Percentiles rank a stretch among this genome's conserved stretches.
Evolutionary conservation across 768 basidiomycete genomes (phyloP).

Genomic region (Amanita muscaria): DNA sequence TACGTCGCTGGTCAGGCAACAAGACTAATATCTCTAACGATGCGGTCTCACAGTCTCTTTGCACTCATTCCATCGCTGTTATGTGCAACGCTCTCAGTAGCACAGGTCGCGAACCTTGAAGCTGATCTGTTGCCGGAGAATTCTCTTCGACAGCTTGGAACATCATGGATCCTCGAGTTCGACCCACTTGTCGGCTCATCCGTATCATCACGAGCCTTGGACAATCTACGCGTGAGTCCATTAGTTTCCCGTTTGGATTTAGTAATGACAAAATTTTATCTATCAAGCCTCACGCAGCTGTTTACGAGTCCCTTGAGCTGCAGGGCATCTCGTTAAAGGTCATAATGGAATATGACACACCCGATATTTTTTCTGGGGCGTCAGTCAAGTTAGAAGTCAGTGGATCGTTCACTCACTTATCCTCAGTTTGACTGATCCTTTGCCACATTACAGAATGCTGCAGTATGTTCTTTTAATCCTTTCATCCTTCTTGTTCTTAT

Average conservation of each 20-base stretch:
- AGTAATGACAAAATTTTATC: neutral
- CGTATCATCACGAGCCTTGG: no score
- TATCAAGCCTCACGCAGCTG: constrained; percentile 35
- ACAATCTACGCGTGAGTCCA: neutral
- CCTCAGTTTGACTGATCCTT: neutral
- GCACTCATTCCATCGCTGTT: no score
- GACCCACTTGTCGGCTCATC: no score
- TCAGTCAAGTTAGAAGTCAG: constrained; percentile 38
- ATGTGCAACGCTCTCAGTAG: no score
- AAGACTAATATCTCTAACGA: no score
- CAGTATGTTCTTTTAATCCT: constrained; percentile 14
- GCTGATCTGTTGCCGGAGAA: no score
- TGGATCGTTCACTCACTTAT: constrained; percentile 7
- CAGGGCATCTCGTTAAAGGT: constrained; percentile 39
- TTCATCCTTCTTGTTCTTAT: no score
- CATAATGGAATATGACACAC: constrained; percentile 41
- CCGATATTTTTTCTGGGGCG: constrained; percentile 51
- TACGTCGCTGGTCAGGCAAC: no score
- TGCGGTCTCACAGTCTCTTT: no score
- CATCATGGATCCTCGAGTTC: no score
- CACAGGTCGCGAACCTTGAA: no score
- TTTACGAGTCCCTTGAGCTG: constrained; percentile 39
- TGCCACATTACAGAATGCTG: constrained; percentile 18
- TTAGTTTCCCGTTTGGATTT: neutral
- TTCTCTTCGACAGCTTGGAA: no score